Percentiles rank a stretch among this genome's conserved stretches.
phyloP scores from a whole-genome alignment of 345 rosid species.

The Bretschneidera sinensis region DNA sequence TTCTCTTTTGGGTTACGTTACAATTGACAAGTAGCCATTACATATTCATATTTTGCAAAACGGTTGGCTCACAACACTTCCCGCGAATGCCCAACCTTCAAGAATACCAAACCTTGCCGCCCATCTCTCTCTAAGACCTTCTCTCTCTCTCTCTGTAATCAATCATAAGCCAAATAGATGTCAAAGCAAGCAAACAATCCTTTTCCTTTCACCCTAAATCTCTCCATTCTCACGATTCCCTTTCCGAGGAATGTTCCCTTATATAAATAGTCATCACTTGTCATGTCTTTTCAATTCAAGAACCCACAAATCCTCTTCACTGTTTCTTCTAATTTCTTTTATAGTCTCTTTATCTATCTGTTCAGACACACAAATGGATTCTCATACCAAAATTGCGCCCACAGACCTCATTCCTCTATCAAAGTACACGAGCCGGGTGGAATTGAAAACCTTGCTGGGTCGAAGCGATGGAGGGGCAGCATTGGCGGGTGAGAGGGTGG shows the following conservation, averaged over 20 bases:
- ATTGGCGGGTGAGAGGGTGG: constrained; percentile 41
- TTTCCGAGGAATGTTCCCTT: constrained; percentile 41
- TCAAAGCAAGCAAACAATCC: constrained; percentile 49
- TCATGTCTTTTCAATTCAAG: constrained; percentile 11
- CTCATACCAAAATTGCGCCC: constrained; percentile 6
- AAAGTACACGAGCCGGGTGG: constrained; percentile 61
- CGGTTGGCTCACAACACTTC: constrained; percentile 10
- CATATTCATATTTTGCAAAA: too few relatives aligned
- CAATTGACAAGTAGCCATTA: neutral
- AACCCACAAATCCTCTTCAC: constrained; percentile 6
- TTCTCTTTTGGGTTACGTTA: neutral
- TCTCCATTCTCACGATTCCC: constrained; percentile 36
- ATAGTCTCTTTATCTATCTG: neutral
- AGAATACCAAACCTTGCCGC: constrained; percentile 50
- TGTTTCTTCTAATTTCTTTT: constrained; percentile 1
- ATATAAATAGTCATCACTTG: constrained; percentile 23
- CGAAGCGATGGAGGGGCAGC: constrained; percentile 42
- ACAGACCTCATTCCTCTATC: constrained; percentile 13
- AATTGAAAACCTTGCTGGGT: constrained; percentile 45
- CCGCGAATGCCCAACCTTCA: constrained; percentile 53
- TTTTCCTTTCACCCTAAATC: constrained; percentile 46
- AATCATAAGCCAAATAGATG: neutral
- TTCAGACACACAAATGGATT: neutral
- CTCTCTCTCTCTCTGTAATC: too few relatives aligned
- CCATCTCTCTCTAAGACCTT: constrained; percentile 5